Base-by-base conservation (phyloP, 2,329 filamentous ascomycete genomes). In the Verticillium albo-atrum region DNA sequence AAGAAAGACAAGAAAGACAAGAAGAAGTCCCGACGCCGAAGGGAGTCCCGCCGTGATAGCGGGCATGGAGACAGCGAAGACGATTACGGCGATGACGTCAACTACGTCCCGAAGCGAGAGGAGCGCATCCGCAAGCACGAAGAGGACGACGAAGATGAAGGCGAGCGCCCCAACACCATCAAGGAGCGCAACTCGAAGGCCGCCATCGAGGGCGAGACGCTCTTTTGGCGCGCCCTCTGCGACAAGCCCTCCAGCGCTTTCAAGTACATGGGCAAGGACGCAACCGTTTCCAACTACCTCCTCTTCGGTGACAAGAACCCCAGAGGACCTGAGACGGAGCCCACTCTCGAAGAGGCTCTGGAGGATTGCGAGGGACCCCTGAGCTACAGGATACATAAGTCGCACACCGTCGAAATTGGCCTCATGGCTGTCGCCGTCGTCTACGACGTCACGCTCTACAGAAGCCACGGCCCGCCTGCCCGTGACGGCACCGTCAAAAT, bases 261-360 rank as follows among this genome's bases (percentile, higher is more conserved):
- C 51, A 73, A 75, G 60, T 75, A 75, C 71, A 64, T 75, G 50
- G 71, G 71, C 61, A 68, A 72, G 62, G 73, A 75, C 67, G 72
- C 70, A 66, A 66, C 73, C 64, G 72, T 75, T 67, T 68, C 73
- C 63, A 72, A 72, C 66, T 72, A 72, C 25, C 62, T 75, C 26
- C 63, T 74, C 10, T 65, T 68, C 9, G 68, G 70, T 12, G 62
- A 63, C 55, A 54, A 65, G 53, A 65, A 66, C 4, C 62, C 67
- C 26, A 61, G 67, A 58, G 62, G 59, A 26, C 67, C 68, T 57
- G 64, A 70, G 27, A 67, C 66, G 17, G 64, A 67, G n/a, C 70
- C 69, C 9, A 64, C 27, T 2, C 67, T 74, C 51, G 66, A 70
- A 32, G 65, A 72, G 56, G 65, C 66, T 25, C 65, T 75, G 23